phyloP scores from a whole-genome alignment of 1,284 basidiomycete species.

The Pterula multifida region DNA sequence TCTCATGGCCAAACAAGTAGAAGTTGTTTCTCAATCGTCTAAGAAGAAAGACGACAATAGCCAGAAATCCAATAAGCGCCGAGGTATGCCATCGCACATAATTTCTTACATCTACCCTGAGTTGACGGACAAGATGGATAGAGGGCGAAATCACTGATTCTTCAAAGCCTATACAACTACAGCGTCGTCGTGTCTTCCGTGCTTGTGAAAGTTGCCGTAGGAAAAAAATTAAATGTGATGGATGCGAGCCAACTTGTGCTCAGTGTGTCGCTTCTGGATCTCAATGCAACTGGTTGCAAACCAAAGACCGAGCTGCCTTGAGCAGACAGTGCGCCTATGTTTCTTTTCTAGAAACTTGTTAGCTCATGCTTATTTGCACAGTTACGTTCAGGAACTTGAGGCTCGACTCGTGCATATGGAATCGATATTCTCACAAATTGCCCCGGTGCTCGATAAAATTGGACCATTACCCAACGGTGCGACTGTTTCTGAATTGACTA shows the following conservation, averaged over 20 bases:
- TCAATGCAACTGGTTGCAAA: constrained; percentile 76
- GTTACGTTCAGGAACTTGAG: constrained; percentile 82
- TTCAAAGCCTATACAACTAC: constrained; percentile 56
- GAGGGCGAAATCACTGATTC: neutral
- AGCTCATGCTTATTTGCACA: constrained; percentile 19
- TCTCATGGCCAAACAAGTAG: constrained; percentile 35
- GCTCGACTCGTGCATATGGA: constrained; percentile 78
- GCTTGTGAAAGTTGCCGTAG: constrained; percentile 79
- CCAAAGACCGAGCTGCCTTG: constrained; percentile 73
- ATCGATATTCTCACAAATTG: constrained; percentile 62
- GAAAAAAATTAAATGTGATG: constrained; percentile 86
- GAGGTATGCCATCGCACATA: neutral
- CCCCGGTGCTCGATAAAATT: constrained; percentile 62
- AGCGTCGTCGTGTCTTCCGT: constrained; percentile 48
- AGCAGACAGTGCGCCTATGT: constrained; percentile 62
- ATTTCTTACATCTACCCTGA: neutral
- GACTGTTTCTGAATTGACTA: constrained; percentile 16
- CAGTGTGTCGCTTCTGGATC: constrained; percentile 64
- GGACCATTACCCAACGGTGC: constrained; percentile 35
- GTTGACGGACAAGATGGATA: neutral
- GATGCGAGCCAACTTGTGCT: constrained; percentile 71
- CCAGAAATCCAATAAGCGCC: constrained; percentile 26
- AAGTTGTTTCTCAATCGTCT: constrained; percentile 39
- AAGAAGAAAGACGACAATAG: constrained; percentile 59
- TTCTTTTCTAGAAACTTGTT: constrained; percentile 5